Evolutionary conservation across 441 rosid species (phyloP), one percentile per base, ranked within the genome.

Genomic region (Flueggea neowawraea): DNA sequence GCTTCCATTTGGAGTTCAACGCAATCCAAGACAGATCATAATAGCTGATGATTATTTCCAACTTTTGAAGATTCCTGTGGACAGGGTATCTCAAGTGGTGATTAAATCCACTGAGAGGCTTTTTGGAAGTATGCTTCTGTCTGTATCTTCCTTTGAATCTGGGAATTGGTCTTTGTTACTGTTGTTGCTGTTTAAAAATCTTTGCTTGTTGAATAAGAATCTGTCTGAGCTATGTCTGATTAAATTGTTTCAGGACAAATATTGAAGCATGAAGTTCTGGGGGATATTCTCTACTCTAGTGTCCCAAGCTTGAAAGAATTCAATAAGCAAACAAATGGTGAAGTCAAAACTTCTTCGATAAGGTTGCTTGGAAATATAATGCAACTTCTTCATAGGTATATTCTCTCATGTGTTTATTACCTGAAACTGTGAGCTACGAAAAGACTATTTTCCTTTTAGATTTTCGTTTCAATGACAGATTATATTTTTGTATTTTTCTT

Each of bases 31-130:
- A 73, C 93, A 91, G 79, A 81, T 95, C 75, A 75, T 95, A 57
- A 67, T 95, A 54, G 97, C 95, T 55, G 99, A 91, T 77, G 97
- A 95, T 79, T 88, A 73, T 79, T 88, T 91, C 77, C 89, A 89
- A 76, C 82, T 80, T 57, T 52, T 80, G 57, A 88, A 90, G 73
- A 75, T 89, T 72, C 95, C 95, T 47, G 71, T 55, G 49, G 96
- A 95, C 60, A 85, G 85, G 74, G 70, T 86, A 67, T 53, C 80
- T 41, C 86, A 84, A 79, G 96, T 82, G 77, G 87, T 91, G 68
- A 72, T 71, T 66, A 95, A 73, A 78, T 87, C 98, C 61, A 72
- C 95, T 3, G 96, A 91, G 80, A 91, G 86, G 81, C 77, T 80
- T 64, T 89, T 83, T 56, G 98, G 99, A 83, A 91, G 99, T 95